Evolutionary conservation across 371 early-diverging fungal species (phyloP), one percentile per base, ranked within the genome.

Genomic region (Mucor indicus): DNA sequence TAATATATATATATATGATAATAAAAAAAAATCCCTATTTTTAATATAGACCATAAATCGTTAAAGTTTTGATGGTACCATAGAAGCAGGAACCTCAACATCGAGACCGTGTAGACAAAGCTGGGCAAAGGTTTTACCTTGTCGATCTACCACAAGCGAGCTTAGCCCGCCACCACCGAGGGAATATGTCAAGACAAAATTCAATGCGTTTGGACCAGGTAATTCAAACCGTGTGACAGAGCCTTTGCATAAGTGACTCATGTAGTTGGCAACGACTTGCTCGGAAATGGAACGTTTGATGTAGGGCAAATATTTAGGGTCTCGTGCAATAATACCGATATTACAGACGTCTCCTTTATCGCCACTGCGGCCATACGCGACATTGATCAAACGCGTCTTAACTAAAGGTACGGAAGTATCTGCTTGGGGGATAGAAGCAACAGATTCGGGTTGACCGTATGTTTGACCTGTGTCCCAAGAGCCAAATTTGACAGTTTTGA

Each of bases 281-380:
- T 56, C 65, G 4, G 69, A 69, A 7, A 75, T 42, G 0, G 66
- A 67, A 0, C 65, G 62, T 24, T 69, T 72, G 46, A 72, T 72
- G 46, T 56, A 76, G 44, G 80, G 81, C 35, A 75, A 73, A 44
- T 69, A 83, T 44, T 69, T 69, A 21, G 83, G 77, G 27, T 83
- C 77, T 2, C 88, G 68, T 11, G 81, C 79, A 60, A 88, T 80
- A 25, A 88, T 75, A 13, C 88, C 88, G 23, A 88, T 63, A 45
- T 88, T 88, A 50, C 78, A 77, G 0, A 81, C 77, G 53, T 88
- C 86, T 19, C 89, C 89, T 53, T 88, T 88, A 53, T 88, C 89
- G 13, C 89, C 89, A 50, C 86, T 85, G 15, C 89, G 73, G 2
- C 83, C 89, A 61, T 78, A 79, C 13, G 85, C 84, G 12, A 88